Percentiles rank a stretch among this genome's conserved stretches.
These are phyloP conservation scores for Hypoxylon fragiforme DNA, from an alignment of 495 filamentous ascomycete genomes.

Conservation along the genomic window DNA sequence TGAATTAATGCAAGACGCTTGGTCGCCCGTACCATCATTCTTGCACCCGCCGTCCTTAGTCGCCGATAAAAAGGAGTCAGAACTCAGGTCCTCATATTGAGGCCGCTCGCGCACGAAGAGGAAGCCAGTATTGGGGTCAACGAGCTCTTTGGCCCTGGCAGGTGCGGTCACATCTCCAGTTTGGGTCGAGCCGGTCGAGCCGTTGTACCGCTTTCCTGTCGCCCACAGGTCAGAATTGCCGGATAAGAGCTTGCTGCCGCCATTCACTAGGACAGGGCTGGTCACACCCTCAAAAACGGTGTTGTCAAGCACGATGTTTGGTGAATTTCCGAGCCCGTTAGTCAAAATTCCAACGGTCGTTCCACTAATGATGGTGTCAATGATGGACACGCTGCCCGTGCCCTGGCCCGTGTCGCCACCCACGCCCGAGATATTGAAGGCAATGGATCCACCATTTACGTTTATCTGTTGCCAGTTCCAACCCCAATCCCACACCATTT, in stretches of 20 bases:
- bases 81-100: neutral
- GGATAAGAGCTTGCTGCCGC: slow-evolving; percentile 51
- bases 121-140: neutral
- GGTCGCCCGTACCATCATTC: slow-evolving; percentile 12
- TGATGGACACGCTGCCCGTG: slow-evolving; percentile 69
- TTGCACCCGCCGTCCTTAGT: neutral
- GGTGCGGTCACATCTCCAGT: too few species aligned
- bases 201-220: slow-evolving; percentile 63
- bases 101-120: neutral
- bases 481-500: slow-evolving; percentile 52
- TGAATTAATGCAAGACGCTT: slow-evolving; percentile 7
- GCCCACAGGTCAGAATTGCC: too few species aligned
- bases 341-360: slow-evolving; percentile 66
- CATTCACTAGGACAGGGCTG: slow-evolving; percentile 49
- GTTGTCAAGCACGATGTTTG: slow-evolving; percentile 15
- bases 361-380: slow-evolving; percentile 60
- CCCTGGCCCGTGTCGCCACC: slow-evolving; percentile 54
- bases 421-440: slow-evolving; percentile 40
- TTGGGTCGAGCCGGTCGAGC: slow-evolving; percentile 31
- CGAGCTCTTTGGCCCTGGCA: too few species aligned
- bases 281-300: slow-evolving; percentile 50
- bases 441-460: slow-evolving; percentile 18
- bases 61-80: neutral
- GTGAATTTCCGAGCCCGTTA: slow-evolving; percentile 18
- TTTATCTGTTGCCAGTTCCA: slow-evolving; percentile 29